These are phyloP conservation scores for Plasmodium vinckei DNA, from an alignment of 169 alveolate species.

Conservation along the genomic window DNA sequence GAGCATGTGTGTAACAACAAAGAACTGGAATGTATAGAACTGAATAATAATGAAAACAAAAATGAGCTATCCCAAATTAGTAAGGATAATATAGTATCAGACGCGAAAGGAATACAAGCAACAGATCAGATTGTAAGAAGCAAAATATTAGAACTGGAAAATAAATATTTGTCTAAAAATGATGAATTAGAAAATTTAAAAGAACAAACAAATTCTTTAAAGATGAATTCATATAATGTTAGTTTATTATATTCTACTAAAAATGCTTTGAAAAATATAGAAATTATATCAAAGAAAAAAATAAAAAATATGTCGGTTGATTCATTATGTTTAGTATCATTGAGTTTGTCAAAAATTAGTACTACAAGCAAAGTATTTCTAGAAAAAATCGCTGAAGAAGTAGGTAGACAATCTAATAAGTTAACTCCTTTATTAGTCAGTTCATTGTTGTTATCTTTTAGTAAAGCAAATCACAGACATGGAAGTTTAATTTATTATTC, in stretches of 20 bases:
- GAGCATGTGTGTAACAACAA: background rate
- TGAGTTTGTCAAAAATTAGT: conserved; percentile 36
- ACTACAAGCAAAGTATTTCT: conserved; percentile 40
- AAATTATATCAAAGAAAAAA: conserved; percentile 47
- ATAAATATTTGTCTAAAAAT: conserved; percentile 6
- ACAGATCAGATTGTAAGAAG: background rate
- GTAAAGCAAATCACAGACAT: conserved; percentile 81
- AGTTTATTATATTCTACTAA: conserved; percentile 51
- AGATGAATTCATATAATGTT: conserved; percentile 31
- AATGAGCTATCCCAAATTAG: background rate
- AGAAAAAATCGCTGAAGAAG: conserved; percentile 82
- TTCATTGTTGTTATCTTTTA: conserved; percentile 80
- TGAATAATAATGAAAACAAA: background rate
- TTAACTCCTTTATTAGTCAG: conserved; percentile 83
- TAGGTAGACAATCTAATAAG: conserved; percentile 80
- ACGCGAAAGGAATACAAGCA: background rate
- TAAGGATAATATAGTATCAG: no score
- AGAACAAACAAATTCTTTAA: conserved; percentile 39
- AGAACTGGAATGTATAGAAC: background rate
- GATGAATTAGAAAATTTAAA: conserved; percentile 37
- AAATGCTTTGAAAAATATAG: conserved; percentile 41
- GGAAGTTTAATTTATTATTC: conserved; percentile 84
- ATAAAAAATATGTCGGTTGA: conserved; percentile 58
- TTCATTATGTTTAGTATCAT: conserved; percentile 66
- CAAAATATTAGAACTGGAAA: conserved; percentile 23